These are phyloP conservation scores for Chenopodium suecicum DNA, from an alignment of 148 eudicot species.

Conservation along the genomic window DNA sequence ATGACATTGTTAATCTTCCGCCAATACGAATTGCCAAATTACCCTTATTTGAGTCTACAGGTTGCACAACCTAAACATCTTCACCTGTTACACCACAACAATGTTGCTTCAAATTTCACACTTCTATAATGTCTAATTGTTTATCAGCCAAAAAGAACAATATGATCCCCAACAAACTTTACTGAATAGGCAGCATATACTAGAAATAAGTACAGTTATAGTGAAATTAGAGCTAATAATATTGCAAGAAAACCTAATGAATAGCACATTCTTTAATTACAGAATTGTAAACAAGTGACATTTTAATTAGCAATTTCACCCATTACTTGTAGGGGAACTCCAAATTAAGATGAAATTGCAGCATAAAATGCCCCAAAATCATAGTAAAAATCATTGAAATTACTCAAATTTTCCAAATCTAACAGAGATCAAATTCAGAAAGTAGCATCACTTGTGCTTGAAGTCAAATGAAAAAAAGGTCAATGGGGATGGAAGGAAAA, in stretches of 20 bases:
- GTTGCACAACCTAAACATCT: slow-evolving; percentile 25
- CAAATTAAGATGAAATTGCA: slow-evolving; percentile 16
- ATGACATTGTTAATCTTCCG: slow-evolving; percentile 22
- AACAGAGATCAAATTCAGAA: slow-evolving; percentile 10
- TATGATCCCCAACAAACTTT: neutral
- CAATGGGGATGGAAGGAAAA: neutral
- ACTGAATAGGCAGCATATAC: neutral
- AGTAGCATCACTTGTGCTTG: slow-evolving; percentile 25
- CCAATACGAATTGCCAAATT: slow-evolving; percentile 10
- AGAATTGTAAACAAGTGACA: neutral
- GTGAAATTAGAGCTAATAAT: neutral
- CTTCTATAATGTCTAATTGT: neutral
- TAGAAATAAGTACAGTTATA: neutral
- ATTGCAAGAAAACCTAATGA: neutral
- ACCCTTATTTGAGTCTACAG: slow-evolving; percentile 10
- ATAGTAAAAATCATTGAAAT: neutral
- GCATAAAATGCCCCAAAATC: neutral
- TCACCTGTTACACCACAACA: slow-evolving; percentile 27
- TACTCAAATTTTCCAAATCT: neutral
- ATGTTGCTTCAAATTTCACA: neutral
- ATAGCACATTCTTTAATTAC: neutral
- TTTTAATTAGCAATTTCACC: slow-evolving; percentile 2
- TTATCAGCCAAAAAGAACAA: neutral
- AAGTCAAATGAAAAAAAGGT: slow-evolving; percentile 19
- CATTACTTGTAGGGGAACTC: slow-evolving; percentile 10